Evolutionary conservation across 164 flowering plant species (phyloP).

Genomic region (Nymphaea thermarum): DNA sequence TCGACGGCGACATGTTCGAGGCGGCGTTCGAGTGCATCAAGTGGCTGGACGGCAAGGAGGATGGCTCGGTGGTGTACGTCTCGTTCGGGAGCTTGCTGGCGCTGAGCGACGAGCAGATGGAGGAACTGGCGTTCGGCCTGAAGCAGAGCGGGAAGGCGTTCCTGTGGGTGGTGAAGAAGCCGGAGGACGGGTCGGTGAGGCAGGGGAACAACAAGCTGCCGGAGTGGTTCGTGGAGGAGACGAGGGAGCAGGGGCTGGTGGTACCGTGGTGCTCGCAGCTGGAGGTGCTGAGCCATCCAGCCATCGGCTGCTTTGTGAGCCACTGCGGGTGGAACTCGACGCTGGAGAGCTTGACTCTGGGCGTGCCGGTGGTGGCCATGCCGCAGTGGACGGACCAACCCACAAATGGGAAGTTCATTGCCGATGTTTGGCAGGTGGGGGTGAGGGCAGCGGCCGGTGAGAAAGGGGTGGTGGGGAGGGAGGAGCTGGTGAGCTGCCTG

Average conservation of each 20-base stretch:
- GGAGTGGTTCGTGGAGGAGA: slow-evolving; percentile 15
- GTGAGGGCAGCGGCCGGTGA: slow-evolving; percentile 23
- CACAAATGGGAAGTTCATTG: slow-evolving; percentile 35
- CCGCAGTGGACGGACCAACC: slow-evolving; percentile 44
- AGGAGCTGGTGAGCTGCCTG: slow-evolving; percentile 23
- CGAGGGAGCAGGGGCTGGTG: slow-evolving; percentile 20
- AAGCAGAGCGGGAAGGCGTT: slow-evolving; percentile 5
- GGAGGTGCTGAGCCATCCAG: slow-evolving; percentile 25
- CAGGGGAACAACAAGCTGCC: slow-evolving; percentile 23
- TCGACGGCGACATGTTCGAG: slow-evolving; percentile 17
- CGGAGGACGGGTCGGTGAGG: slow-evolving; percentile 11
- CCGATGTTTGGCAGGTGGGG: slow-evolving; percentile 42
- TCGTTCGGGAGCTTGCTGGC: slow-evolving; percentile 24
- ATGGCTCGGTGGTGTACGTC: slow-evolving; percentile 21
- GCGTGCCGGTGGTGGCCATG: slow-evolving; percentile 41
- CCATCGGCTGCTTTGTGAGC: slow-evolving; percentile 43
- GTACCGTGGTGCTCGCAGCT: slow-evolving; percentile 37
- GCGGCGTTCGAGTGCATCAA: slow-evolving; percentile 8
- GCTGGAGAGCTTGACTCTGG: slow-evolving; percentile 40
- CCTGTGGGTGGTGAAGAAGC: slow-evolving; percentile 36
- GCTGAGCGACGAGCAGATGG: slow-evolving; percentile 15
- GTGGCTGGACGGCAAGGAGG: slow-evolving; percentile 21
- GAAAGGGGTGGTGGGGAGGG: slow-evolving; percentile 21
- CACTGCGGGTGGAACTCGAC: slow-evolving; percentile 57
- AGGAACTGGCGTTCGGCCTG: slow-evolving; percentile 24